These are phyloP conservation scores for Monilinia fructigena DNA, from an alignment of 2,329 filamentous ascomycete species.

Conservation along the genomic window DNA sequence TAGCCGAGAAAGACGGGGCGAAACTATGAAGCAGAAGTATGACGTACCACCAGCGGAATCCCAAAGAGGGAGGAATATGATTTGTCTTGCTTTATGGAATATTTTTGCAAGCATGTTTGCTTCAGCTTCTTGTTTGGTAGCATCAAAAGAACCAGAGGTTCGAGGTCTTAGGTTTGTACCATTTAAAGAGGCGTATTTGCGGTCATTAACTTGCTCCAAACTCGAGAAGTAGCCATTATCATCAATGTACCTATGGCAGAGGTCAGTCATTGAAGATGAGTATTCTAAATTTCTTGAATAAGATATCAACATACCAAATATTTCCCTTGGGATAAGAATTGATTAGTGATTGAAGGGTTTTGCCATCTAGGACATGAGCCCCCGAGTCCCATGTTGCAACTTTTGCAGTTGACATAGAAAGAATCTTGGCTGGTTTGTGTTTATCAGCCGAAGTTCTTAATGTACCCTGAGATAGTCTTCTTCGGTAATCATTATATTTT, in stretches of 20 bases:
- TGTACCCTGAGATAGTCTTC: slow-evolving; percentile 26
- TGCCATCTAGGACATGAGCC: slow-evolving; percentile 30
- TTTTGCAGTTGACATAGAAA: slow-evolving; percentile 33
- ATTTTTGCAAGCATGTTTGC: slow-evolving; percentile 34
- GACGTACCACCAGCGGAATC: slow-evolving; percentile 35
- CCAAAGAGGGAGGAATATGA: slow-evolving; percentile 39
- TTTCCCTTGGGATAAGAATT: slow-evolving; percentile 38
- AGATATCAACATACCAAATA: slow-evolving; percentile 31
- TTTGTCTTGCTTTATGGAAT: slow-evolving; percentile 36
- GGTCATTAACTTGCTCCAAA: slow-evolving; percentile 32
- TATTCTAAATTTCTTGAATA: background rate
- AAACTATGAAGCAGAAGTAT: slow-evolving; percentile 2
- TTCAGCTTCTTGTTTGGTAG: slow-evolving; percentile 32
- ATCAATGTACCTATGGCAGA: slow-evolving; percentile 29
- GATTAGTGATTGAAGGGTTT: slow-evolving; percentile 34
- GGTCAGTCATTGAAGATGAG: background rate
- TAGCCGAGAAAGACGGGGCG: background rate
- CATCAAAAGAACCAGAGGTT: slow-evolving; percentile 23
- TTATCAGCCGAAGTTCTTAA: slow-evolving; percentile 29
- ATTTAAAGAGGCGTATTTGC: slow-evolving; percentile 11
- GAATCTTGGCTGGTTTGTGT: slow-evolving; percentile 34
- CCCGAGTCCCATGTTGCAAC: slow-evolving; percentile 29
- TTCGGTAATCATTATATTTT: slow-evolving; percentile 2
- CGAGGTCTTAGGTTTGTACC: slow-evolving; percentile 19
- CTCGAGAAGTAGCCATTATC: slow-evolving; percentile 38